Evolutionary conservation across 1,284 basidiomycete genomes (phyloP), one percentile per base, ranked within the genome.

Genomic region (Fomitiporia mediterranea): DNA sequence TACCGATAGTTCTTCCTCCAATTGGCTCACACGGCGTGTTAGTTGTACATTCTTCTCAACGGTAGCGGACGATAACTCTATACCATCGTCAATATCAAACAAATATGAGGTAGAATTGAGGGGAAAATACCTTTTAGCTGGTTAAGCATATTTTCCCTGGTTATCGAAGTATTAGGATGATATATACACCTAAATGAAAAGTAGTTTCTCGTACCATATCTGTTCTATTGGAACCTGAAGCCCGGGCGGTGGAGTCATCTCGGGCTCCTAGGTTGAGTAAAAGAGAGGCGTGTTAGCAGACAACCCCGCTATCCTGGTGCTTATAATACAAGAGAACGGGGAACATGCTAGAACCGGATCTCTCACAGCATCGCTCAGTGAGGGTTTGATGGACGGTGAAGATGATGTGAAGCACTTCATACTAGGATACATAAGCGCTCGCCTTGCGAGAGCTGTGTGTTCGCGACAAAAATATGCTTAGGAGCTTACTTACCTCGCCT

Each of bases 1-100:
- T 28, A 84, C 77, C 25, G 74, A 71, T 25, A 88, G 70, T 68
- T 89, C 86, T 37, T 81, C 69, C 67, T 89, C 84, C 53, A 90
- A 74, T 61, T 87, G 83, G 39, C 76, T 72, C 51, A 87, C 75
- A 60, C 81, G 79, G 50, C 70, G 72, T 67, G 84, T 80, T 11
- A 89, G 73, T 60, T 83, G 80, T 30, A 72, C 64, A 64, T 88
- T 86, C 55, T 80, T 79, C 63, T 82, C 79, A 62, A 85, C 66
- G 8, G 84, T 88, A 47, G 74, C 72, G 40, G 74, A 74, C 42
- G 84, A 84, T 54, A 89, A 77, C 63, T 77, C 86, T 88, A 58
- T 23, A 19, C 28, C 9, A 53, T n/a, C 7, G 13, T 34, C 2
- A 46, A 9, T 9, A 15, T 28, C 13, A 13, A 30, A 7, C 44